Conservation (phyloP, 2,329 filamentous ascomycete genomes). For the Fusarium dimerum region DNA sequence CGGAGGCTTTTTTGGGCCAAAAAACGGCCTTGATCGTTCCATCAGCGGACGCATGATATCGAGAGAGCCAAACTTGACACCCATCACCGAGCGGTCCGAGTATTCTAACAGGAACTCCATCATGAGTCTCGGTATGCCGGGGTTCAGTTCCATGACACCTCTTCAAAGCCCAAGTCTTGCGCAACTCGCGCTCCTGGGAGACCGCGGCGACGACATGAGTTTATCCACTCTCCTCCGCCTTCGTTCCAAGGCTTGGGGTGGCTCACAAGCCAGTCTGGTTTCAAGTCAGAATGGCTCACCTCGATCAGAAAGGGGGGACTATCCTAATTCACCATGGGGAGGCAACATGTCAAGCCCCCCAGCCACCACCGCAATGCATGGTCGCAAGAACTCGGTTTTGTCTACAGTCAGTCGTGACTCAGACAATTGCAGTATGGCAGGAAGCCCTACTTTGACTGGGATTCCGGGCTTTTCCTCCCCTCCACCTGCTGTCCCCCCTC, state of each 20-base stretch:
- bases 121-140: constrained; percentile 62
- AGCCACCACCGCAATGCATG: constrained; percentile 33
- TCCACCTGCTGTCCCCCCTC: constrained; percentile 22
- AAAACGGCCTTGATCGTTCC: constrained; percentile 65
- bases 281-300: constrained; percentile 55
- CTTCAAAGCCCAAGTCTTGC: constrained; percentile 73
- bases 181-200: constrained; percentile 69
- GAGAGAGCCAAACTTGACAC: constrained; percentile 88
- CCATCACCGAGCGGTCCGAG: constrained; percentile 93
- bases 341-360: constrained; percentile 19
- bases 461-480: constrained; percentile 33
- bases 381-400: constrained; percentile 51
- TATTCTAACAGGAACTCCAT: constrained; percentile 94
- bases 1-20: constrained; percentile 86
- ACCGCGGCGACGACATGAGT: constrained; percentile 64
- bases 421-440: constrained; percentile 46
- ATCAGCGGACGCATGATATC: constrained; percentile 74
- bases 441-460: constrained; percentile 53
- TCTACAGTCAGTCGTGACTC: constrained; percentile 52
- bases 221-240: constrained; percentile 72
- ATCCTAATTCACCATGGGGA: constrained; percentile 45
- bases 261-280: constrained; percentile 72
- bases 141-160: constrained; percentile 44
- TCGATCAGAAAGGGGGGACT: constrained; percentile 50
- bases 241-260: constrained; percentile 76